phyloP scores from a whole-genome alignment of 306 rosid species.

The Pachyrhizus erosus region DNA sequence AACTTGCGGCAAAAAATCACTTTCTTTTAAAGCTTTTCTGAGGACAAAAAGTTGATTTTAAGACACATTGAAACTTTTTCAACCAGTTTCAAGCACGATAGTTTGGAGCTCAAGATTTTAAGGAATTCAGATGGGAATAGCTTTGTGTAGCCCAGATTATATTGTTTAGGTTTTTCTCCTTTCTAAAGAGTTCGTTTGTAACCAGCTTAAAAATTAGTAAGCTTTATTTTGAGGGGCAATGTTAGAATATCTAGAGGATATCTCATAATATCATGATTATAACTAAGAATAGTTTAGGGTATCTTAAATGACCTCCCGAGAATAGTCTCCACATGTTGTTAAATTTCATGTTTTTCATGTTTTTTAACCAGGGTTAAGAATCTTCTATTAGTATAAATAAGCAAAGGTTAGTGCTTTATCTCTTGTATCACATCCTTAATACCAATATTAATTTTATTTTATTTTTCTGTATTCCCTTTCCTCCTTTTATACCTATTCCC shows the following conservation, averaged over 20 bases:
- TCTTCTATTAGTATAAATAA: not conserved
- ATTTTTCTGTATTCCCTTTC: not conserved
- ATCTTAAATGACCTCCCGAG: not conserved
- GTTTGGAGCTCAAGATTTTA: not conserved
- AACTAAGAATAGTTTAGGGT: not conserved
- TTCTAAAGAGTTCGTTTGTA: not conserved
- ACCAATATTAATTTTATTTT: not conserved
- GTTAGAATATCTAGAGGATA: not conserved
- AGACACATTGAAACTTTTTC: not conserved
- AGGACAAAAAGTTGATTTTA: not conserved
- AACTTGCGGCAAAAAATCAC: not conserved
- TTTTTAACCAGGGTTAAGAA: not conserved
- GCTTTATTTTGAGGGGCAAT: not conserved
- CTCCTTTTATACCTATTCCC: not conserved
- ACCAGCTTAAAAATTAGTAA: not conserved
- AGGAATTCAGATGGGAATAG: not conserved
- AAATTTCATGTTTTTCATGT: not conserved
- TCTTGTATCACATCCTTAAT: not conserved
- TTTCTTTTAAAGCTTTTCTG: not conserved
- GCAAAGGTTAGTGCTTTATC: not conserved
- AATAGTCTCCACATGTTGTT: not conserved
- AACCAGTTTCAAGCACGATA: not conserved
- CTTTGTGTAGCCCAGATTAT: not conserved
- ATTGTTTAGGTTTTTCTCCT: not conserved
- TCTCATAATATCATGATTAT: constrained; percentile 1